phyloP scores from a whole-genome alignment of 164 flowering plant genomes.

The Macadamia tetraphylla region DNA sequence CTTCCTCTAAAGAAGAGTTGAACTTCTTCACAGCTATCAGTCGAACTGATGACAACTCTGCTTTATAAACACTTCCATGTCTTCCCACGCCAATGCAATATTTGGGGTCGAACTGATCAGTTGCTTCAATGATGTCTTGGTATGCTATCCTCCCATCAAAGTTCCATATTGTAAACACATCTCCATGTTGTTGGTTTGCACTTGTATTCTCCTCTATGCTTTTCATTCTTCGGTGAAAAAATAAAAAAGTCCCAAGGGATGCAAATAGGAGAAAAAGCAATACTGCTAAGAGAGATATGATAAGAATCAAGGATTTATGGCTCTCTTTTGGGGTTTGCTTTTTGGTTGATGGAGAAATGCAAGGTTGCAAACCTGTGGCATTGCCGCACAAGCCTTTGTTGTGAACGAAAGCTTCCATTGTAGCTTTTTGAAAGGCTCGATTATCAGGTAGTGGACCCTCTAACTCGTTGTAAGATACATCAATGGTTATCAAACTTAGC shows the following conservation, averaged over 20 bases:
- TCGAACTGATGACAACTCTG: neutral
- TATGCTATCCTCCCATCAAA: neutral
- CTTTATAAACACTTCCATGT: conserved; percentile 12
- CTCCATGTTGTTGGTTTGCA: neutral
- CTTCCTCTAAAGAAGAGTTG: neutral
- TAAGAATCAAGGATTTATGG: neutral
- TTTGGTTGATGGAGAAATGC: neutral
- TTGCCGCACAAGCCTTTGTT: conserved; percentile 19
- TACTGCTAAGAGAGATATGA: neutral
- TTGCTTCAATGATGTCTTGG: conserved; percentile 2
- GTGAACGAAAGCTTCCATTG: neutral
- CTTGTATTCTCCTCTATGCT: neutral
- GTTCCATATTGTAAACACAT: conserved; percentile 2
- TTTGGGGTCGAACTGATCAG: conserved; percentile 3
- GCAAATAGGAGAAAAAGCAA: neutral
- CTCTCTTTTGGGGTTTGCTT: neutral
- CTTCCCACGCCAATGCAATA: conserved; percentile 13
- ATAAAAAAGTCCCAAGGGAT: neutral
- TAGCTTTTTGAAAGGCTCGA: conserved; percentile 1
- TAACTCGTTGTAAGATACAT: conserved; percentile 6
- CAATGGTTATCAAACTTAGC: neutral
- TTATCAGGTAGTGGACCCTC: conserved; percentile 10
- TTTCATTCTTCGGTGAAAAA: neutral
- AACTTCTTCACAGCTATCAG: conserved; percentile 14
- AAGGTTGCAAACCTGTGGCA: conserved; percentile 3